Base-by-base conservation (phyloP, 2,329 filamentous ascomycete species). In the Salinomyces thailandicus region DNA sequence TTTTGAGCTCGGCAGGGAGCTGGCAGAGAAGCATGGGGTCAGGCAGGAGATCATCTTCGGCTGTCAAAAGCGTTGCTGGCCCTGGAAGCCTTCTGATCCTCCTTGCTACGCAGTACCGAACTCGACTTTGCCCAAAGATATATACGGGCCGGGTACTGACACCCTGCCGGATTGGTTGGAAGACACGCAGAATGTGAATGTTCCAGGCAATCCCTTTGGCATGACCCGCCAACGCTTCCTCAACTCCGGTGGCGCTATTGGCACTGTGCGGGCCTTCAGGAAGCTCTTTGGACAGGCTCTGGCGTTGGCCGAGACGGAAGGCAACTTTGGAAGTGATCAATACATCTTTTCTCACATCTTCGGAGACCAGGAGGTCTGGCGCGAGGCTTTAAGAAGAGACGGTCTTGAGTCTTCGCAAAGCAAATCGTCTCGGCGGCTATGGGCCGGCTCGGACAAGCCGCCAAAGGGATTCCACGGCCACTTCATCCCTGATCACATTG, bases 21-120 rank as follows among this genome's bases (percentile, higher is more conserved):
- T 39, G 12, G 42, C 43, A n/a, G 19, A 36, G 13, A 33, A 29
- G 9, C 30, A 49, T 15, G 64, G 61, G 37, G 68, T 71, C 42
- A 63, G 59, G 1, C 70, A 75, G 45, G 66, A 65, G 5, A 68
- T 77, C 7, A 46, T 78, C 1, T 77, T 77, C 42, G 68, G 63
- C 3, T 69, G 71, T 6, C 63, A 67, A 37, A 76, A 77, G 51
- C 50, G 60, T 15, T 77, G 74, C 45, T 63, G 62, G 42, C 62
- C 62, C 2, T 61, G 62, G 40, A 44, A 55, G 2, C 36, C 49
- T 2, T 52, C 59, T 1, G 67, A 72, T 36, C 55, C 65, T 22
- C 65, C 68, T n/a, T 77, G 74, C 49, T 62, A 61, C 28, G 64
- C 66, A 13, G 63, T 72, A 0, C 73, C 74, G 0, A 51, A 65